Base-by-base conservation (phyloP, 768 basidiomycete genomes). In the Trametes cubensis region DNA sequence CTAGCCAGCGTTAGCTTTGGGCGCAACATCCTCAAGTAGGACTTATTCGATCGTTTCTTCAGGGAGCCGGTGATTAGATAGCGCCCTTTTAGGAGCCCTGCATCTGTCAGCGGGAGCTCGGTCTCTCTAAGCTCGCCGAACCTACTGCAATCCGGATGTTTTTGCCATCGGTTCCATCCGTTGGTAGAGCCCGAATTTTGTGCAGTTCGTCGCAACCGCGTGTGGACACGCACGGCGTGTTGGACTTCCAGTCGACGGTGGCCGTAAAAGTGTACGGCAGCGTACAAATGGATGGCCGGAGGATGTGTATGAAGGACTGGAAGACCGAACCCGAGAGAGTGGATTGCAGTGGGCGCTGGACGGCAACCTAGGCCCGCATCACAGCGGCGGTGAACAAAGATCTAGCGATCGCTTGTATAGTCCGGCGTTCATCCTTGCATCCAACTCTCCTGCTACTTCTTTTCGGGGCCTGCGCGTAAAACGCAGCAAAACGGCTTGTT, bases 341-440 rank as follows among this genome's bases (percentile, higher is more conserved):
- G 56, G 38, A 41, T 49, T 5, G 6, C n/a, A 23, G 46, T 47
- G 46, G 23, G 46, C 55, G 55, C 55, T 46, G 55, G 30, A 25
- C 55, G 55, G 55, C 55, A 47, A 56, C 54, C 28, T 55, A 30
- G 20, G 21, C 14, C 25, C 17, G 46, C 51, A 58, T 58, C 46
- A 47, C 3, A 26, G 54, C 53, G 41, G 53, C 51, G 34, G 39
- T 45, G 55, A 45, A 23, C 21, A 48, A 39, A 58, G 56, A 58
- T 58, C 47, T 11, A 40, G 56, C 46, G 56, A 58, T 58, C 56
- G 21, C 25, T 34, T 34, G 34, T 34, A 28, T n/a, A 39, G 17
- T 40, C 46, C 56, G 56, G 56, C 56, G 47, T 58, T 26, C 46
- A 48, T 39, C 34, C 11, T 21, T 58, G 8, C 25, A 18, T 21